Conservation (phyloP, 2,329 filamentous ascomycete species). For the Chlorencoelia australis region DNA sequence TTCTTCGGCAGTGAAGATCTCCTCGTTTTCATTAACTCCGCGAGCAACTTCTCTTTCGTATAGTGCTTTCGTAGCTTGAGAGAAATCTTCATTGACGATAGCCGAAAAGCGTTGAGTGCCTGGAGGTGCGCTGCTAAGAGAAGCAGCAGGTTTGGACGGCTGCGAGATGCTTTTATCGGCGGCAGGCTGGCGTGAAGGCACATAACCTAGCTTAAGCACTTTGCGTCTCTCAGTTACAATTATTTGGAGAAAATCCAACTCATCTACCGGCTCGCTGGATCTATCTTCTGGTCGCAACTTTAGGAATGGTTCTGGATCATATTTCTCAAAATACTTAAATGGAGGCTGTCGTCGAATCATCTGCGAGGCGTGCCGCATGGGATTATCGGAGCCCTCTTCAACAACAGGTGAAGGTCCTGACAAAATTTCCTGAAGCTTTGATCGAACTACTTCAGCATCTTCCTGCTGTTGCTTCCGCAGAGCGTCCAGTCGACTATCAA, state of each 20-base stretch:
- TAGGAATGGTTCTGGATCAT: slow-evolving; percentile 58
- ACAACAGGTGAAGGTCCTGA: slow-evolving; percentile 25
- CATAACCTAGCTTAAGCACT: slow-evolving; percentile 54
- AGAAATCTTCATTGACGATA: slow-evolving; percentile 66
- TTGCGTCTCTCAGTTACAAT: slow-evolving; percentile 49
- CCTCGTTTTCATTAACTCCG: slow-evolving; percentile 86
- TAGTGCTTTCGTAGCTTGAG: slow-evolving; percentile 74
- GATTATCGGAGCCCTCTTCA: slow-evolving; percentile 18
- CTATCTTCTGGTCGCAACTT: slow-evolving; percentile 57
- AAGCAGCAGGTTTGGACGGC: slow-evolving; percentile 25
- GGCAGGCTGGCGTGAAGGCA: slow-evolving; percentile 44
- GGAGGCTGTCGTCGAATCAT: slow-evolving; percentile 19
- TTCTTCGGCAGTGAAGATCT: slow-evolving; percentile 90
- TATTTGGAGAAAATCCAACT: slow-evolving; percentile 46
- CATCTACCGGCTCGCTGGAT: slow-evolving; percentile 44
- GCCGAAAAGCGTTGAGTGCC: slow-evolving; percentile 61
- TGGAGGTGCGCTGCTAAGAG: slow-evolving; percentile 35
- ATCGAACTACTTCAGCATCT: slow-evolving; percentile 47
- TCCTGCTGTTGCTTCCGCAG: slow-evolving; percentile 58
- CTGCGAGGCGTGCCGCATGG: slow-evolving; percentile 1
- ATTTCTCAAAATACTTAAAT: slow-evolving; percentile 31
- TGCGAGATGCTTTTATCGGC: slow-evolving; percentile 28
- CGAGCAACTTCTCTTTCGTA: slow-evolving; percentile 90
- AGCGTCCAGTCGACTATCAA: slow-evolving; percentile 55
- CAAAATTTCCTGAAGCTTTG: slow-evolving; percentile 42